These are phyloP conservation scores for Neonectria faginata DNA, from an alignment of 2,329 filamentous ascomycete genomes.

Conservation along the genomic window DNA sequence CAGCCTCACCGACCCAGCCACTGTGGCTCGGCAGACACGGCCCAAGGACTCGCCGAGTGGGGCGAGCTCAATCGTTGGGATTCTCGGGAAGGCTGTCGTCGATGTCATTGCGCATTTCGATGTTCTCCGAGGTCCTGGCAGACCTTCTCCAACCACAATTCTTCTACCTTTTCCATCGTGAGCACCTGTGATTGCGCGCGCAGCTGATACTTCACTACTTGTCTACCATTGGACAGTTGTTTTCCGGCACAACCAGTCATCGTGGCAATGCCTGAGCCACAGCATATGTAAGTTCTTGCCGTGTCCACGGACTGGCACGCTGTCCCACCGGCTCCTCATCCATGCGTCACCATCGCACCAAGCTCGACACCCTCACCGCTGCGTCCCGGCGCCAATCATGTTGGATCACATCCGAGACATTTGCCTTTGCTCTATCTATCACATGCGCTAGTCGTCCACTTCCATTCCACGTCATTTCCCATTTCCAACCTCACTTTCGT, in stretches of 20 bases:
- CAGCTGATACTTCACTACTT: slow-evolving; percentile 3
- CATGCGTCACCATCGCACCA: slow-evolving; percentile 48
- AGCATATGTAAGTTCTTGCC: slow-evolving; percentile 50
- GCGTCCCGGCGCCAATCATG: slow-evolving; percentile 40
- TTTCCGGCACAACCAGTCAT: slow-evolving; percentile 24
- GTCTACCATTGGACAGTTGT: slow-evolving; percentile 6
- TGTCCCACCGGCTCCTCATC: slow-evolving; percentile 29
- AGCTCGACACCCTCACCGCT: slow-evolving; percentile 35
- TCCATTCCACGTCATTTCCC: slow-evolving; percentile 20
- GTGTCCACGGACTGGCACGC: slow-evolving; percentile 1
- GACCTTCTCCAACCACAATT: slow-evolving; percentile 35
- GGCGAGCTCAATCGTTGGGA: slow-evolving; percentile 43
- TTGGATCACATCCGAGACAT: slow-evolving; percentile 28
- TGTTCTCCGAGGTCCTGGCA: slow-evolving; percentile 29
- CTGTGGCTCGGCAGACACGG: slow-evolving; percentile 16
- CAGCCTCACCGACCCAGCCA: background rate
- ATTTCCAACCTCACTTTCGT: slow-evolving; percentile 17
- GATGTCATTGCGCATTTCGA: slow-evolving; percentile 40
- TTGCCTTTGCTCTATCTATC: slow-evolving; percentile 34
- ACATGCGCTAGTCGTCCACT: slow-evolving; percentile 35
- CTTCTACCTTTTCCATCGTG: slow-evolving; percentile 24
- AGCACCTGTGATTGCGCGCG: slow-evolving; percentile 19
- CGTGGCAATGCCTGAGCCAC: slow-evolving; percentile 46
- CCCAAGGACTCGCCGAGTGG: slow-evolving; percentile 29
- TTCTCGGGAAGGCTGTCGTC: slow-evolving; percentile 41